phyloP scores from a whole-genome alignment of 148 eudicot genomes.

The Vaccinium macrocarpon region DNA sequence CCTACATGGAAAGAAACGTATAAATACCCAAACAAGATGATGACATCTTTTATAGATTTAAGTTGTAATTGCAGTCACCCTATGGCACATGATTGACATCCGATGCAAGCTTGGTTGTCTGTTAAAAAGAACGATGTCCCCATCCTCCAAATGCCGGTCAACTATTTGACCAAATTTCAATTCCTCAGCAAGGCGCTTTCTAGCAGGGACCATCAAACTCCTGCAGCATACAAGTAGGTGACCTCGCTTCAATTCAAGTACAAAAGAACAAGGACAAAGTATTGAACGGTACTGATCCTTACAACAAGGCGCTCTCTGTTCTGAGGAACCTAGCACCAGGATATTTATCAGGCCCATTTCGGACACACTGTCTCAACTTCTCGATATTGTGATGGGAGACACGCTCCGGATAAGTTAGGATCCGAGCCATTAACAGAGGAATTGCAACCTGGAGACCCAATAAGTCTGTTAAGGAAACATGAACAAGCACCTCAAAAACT shows the following conservation, averaged over 20 bases:
- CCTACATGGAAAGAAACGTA: constrained; percentile 42
- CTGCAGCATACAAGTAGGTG: constrained; percentile 40
- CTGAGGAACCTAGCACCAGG: constrained; percentile 84
- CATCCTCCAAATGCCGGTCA: constrained; percentile 92
- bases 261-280: constrained; percentile 5
- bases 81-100: constrained; percentile 98
- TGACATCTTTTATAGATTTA: not conserved
- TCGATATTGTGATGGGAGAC: constrained; percentile 87
- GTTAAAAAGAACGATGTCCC: constrained; percentile 90
- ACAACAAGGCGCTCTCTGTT: constrained; percentile 68
- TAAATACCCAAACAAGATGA: constrained; percentile 2
- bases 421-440: constrained; percentile 80
- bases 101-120: constrained; percentile 99
- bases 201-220: constrained; percentile 47
- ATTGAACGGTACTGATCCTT: constrained; percentile 19
- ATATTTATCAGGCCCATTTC: constrained; percentile 82
- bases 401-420: constrained; percentile 83
- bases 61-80: constrained; percentile 43
- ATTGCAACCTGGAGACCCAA: constrained; percentile 69
- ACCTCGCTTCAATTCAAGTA: constrained; percentile 1
- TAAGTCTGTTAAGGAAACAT: constrained; percentile 7
- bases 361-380: constrained; percentile 87
- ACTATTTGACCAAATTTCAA: constrained; percentile 80
- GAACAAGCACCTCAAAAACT: not conserved
- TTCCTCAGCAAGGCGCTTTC: constrained; percentile 82